Evolutionary conservation across 176 grass and related monocot genomes (phyloP).

Genomic region (Aegilops sharonensis): DNA sequence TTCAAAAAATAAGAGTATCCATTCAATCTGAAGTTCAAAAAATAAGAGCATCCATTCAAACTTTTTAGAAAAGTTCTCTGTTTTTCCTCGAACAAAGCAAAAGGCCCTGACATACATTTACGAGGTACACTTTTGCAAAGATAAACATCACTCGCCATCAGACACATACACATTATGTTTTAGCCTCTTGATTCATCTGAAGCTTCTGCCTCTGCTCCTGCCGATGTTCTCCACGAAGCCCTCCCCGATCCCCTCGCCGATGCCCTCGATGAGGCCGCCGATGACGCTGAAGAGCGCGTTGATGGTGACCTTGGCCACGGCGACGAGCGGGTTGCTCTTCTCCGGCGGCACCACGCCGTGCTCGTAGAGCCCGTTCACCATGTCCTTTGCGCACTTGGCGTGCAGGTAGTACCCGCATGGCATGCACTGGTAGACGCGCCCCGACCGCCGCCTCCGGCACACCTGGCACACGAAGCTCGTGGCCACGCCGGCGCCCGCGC

Average conservation of each 20-base stretch:
- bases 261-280: constrained; percentile 57
- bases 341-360: constrained; percentile 61
- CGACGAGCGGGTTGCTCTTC: constrained; percentile 39
- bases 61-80: not conserved
- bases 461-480: constrained; percentile 66
- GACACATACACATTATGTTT: too few relatives aligned
- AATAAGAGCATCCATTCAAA: not conserved
- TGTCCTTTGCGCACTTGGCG: constrained; percentile 75
- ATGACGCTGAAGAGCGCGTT: constrained; percentile 59
- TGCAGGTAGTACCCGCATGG: constrained; percentile 73
- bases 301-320: constrained; percentile 51
- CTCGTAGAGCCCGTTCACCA: constrained; percentile 80
- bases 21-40: not conserved
- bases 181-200: not conserved
- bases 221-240: constrained; percentile 47
- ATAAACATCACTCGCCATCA: not conserved
- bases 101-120: not conserved
- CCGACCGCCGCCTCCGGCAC: constrained; percentile 47
- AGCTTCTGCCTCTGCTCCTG: constrained; percentile 41
- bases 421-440: constrained; percentile 66
- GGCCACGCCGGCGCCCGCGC: not conserved
- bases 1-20: not conserved
- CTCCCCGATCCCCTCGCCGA: constrained; percentile 56
- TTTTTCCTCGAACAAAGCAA: not conserved
- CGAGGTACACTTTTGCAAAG: not conserved